phyloP scores from a whole-genome alignment of 257 asterid genomes.

The Capsicum rhomboideum region DNA sequence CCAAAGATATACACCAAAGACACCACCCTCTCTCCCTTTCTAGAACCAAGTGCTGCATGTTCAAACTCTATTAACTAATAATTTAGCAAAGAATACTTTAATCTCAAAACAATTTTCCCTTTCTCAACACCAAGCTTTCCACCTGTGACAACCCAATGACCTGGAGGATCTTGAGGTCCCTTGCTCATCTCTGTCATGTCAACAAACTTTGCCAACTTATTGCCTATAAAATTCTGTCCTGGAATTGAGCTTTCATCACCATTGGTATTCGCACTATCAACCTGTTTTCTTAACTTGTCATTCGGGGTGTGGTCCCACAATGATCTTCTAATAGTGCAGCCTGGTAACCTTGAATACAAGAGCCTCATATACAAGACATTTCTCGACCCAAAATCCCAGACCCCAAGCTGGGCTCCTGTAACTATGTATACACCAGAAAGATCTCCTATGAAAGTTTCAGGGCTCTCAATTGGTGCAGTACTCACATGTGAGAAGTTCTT shows the following conservation, averaged over 20 bases:
- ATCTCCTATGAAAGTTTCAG: conserved; percentile 56
- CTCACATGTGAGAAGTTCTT: conserved; percentile 78
- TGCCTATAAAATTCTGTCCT: conserved; percentile 32
- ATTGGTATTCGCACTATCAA: not conserved
- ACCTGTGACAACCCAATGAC: conserved; percentile 88
- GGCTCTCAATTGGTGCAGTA: conserved; percentile 73
- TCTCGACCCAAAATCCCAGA: conserved; percentile 81
- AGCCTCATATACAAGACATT: conserved; percentile 74
- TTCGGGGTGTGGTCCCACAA: conserved; percentile 59
- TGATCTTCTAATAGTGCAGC: conserved; percentile 64
- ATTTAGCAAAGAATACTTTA: conserved; percentile 75
- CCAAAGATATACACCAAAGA: conserved; percentile 17
- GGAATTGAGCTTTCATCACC: conserved; percentile 41
- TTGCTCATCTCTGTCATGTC: conserved; percentile 58
- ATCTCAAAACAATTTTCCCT: conserved; percentile 64
- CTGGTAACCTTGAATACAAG: conserved; percentile 58
- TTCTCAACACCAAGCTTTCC: conserved; percentile 87
- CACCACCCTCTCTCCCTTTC: conserved; percentile 4
- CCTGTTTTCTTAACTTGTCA: conserved; percentile 28
- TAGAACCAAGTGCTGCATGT: not conserved
- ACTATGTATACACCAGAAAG: conserved; percentile 52
- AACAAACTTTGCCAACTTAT: conserved; percentile 64
- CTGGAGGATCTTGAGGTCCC: conserved; percentile 72
- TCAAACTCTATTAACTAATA: conserved; percentile 22
- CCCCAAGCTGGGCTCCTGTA: conserved; percentile 87